phyloP scores from a whole-genome alignment of 2,329 filamentous ascomycete species.

The Aspergillus fumigatus region DNA sequence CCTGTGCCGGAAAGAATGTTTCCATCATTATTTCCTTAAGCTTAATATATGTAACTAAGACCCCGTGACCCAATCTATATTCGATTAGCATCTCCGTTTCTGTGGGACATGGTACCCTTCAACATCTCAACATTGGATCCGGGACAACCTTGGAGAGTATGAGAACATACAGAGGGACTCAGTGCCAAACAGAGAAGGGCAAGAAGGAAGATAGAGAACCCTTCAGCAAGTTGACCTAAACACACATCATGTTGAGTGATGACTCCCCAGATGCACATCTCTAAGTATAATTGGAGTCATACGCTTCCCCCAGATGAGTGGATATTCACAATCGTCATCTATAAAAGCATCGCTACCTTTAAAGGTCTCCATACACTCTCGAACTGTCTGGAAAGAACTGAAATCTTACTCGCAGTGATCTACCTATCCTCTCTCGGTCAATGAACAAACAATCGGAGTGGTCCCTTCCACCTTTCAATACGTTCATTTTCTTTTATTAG shows the following conservation, averaged over 20 bases:
- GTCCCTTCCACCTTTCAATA: background rate
- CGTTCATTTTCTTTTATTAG: background rate
- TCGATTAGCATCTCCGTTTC: background rate
- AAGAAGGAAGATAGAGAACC: background rate
- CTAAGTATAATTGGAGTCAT: conserved; percentile 6
- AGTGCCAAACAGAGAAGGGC: background rate
- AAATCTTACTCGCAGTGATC: background rate
- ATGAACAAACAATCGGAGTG: background rate
- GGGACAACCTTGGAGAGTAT: background rate
- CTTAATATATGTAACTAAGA: background rate
- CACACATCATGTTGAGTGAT: conserved; percentile 7
- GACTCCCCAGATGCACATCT: conserved; percentile 5
- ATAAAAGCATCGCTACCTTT: background rate
- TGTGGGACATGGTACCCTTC: background rate
- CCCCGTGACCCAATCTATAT: background rate
- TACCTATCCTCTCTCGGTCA: background rate
- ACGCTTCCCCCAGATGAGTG: conserved; percentile 9
- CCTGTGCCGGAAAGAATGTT: background rate
- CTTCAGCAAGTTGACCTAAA: background rate
- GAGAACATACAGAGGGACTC: background rate
- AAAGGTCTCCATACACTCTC: background rate
- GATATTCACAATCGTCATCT: conserved; percentile 1
- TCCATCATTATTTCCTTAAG: background rate
- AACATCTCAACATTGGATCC: background rate
- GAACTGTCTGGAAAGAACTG: background rate